These are phyloP conservation scores for Gliomastix tumulicola DNA, from an alignment of 2,329 filamentous ascomycete species.

Conservation along the genomic window DNA sequence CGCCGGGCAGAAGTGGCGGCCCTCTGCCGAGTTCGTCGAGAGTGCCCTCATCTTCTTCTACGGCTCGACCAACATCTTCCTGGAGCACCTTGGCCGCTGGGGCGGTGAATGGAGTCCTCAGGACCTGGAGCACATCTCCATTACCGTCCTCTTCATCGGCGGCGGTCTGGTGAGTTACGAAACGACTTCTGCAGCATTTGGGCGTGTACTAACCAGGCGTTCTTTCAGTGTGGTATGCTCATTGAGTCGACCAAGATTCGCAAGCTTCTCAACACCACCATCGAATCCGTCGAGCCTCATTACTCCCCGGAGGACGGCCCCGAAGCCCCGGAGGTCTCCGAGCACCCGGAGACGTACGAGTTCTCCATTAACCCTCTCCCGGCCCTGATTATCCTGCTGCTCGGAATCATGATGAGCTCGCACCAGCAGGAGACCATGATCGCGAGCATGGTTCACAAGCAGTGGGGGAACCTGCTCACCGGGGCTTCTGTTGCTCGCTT, in stretches of 20 bases:
- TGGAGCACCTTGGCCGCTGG: conserved; percentile 77
- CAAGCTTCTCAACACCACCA: conserved; percentile 53
- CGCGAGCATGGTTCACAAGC: conserved; percentile 85
- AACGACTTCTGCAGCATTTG: not conserved
- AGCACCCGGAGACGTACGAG: conserved; percentile 58
- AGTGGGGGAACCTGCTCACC: conserved; percentile 83
- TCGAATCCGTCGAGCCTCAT: conserved; percentile 27
- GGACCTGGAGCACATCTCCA: conserved; percentile 88
- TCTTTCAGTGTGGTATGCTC: conserved; percentile 65
- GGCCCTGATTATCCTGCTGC: conserved; percentile 74
- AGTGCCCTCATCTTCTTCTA: conserved; percentile 87
- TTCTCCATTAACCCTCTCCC: conserved; percentile 86
- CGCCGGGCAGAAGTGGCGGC: conserved; percentile 55
- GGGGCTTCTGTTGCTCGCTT: conserved; percentile 73
- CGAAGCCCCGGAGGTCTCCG: conserved; percentile 39
- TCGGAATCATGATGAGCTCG: conserved; percentile 92
- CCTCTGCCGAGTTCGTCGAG: conserved; percentile 83
- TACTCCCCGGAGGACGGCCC: no score
- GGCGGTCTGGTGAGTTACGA: conserved; percentile 67
- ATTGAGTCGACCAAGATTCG: conserved; percentile 69
- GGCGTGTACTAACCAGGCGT: not conserved
- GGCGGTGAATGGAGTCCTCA: conserved; percentile 66
- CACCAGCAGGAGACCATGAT: conserved; percentile 81
- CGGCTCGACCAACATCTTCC: conserved; percentile 81
- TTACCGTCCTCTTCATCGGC: conserved; percentile 89